Base-by-base conservation (phyloP, 768 basidiomycete species). In the Cantharellus anzutake region DNA sequence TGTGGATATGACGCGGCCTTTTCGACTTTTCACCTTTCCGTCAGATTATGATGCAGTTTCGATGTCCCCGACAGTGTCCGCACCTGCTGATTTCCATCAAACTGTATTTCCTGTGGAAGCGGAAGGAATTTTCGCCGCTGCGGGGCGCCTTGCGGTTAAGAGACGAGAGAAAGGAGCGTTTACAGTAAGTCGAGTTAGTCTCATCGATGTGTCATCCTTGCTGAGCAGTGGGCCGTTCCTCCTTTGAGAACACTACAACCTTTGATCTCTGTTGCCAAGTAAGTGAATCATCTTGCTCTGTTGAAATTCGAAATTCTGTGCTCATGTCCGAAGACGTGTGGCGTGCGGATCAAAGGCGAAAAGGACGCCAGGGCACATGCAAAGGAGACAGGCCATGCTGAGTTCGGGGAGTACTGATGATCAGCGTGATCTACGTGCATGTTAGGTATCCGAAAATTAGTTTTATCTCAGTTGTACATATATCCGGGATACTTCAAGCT, bases 321-420 rank as follows among this genome's bases (percentile, higher is more conserved):
- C 20, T 29, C 20, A 29, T 29, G 20, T 29, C 20, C 20, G 38
- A 3, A 42, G 7, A 34, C 38, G 57, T 98, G 93, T 66, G 80
- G 84, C 16, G 75, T 81, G 65, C 91, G 88, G 0, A 71, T 98
- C 64, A 93, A 84, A 65, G 94, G 94, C 41, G 93, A 98, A 73
- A 97, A 92, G 66, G 92, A 82, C 62, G 94, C 94, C 1, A 79
- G 87, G 41, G 78, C 78, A 53, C 94, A 98, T 68, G 94, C 94
- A 3, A 78, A 78, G 65, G 74, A 80, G 70, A 96, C 91, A 0
- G 90, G 93, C 0, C 93, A 96, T 70, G 77, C 78, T 20, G 74
- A 75, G 48, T 93, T 93, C 64, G 88, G 87, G 63, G 90, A 90
- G 67, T 91, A 83, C 68, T 86, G 44, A 48, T 29, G 20, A 29